These are phyloP conservation scores for Fraxinus greggii DNA, from an alignment of 305 asterid species.

Conservation along the genomic window DNA sequence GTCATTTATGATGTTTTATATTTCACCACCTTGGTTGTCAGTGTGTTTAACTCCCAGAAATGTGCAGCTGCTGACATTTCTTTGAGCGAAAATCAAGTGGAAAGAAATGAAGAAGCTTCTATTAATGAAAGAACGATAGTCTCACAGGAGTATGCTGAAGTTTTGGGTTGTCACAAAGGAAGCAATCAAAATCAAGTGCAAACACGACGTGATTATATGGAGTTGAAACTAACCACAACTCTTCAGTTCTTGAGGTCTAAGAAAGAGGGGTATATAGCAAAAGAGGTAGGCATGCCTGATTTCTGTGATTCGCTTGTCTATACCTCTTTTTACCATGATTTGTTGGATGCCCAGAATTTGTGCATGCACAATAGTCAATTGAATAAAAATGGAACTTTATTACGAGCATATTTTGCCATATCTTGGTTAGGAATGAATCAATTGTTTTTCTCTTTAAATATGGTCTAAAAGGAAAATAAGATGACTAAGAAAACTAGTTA, in stretches of 20 bases:
- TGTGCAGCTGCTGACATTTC: constrained; percentile 82
- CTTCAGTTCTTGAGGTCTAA: constrained; percentile 57
- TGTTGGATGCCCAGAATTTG: not conserved
- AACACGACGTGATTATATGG: constrained; percentile 56
- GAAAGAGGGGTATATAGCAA: constrained; percentile 33
- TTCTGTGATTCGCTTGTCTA: not conserved
- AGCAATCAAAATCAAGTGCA: constrained; percentile 41
- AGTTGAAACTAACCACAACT: constrained; percentile 61
- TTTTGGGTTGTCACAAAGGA: constrained; percentile 32
- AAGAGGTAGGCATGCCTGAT: constrained; percentile 44
- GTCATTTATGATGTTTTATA: constrained; percentile 14
- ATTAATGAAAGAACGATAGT: constrained; percentile 28
- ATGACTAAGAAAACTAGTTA: not conserved
- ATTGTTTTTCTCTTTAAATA: not conserved
- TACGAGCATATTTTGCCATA: not conserved
- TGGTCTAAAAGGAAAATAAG: not conserved
- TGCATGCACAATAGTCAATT: not conserved
- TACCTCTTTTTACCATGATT: not conserved
- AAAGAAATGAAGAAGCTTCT: constrained; percentile 35
- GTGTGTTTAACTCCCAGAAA: constrained; percentile 24
- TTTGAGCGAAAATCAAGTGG: constrained; percentile 28
- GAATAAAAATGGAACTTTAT: not conserved
- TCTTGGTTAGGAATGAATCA: not conserved
- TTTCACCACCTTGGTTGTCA: constrained; percentile 13
- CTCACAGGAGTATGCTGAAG: constrained; percentile 34